Conservation (phyloP, 371 early-diverging fungal species). For the Actinomortierella wolfii region DNA sequence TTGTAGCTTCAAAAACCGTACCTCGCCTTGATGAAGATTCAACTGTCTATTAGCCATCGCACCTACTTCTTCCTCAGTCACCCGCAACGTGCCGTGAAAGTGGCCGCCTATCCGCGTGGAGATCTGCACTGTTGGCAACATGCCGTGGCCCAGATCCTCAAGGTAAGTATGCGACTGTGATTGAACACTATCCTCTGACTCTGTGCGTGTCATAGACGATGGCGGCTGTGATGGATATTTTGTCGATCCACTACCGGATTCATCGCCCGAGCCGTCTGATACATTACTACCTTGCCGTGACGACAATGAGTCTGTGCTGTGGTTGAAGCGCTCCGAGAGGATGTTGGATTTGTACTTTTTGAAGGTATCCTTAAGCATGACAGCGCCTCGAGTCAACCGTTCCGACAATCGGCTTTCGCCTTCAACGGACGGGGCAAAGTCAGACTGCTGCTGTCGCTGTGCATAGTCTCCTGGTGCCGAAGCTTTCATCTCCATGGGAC, state of each 20-base stretch:
- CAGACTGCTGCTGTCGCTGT: too few species aligned
- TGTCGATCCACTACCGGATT: background rate
- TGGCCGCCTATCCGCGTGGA: constrained; percentile 33
- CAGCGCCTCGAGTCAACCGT: too few species aligned
- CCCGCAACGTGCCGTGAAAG: constrained; percentile 34
- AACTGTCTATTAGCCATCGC: background rate
- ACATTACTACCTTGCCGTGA: background rate
- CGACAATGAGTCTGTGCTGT: too few species aligned
- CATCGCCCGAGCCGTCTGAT: constrained; percentile 3
- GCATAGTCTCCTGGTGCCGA: too few species aligned
- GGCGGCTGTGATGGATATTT: background rate
- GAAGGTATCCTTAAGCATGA: too few species aligned
- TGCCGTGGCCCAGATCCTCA: constrained; percentile 21
- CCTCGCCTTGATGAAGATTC: too few species aligned
- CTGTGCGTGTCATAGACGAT: constrained; percentile 1
- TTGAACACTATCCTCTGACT: constrained; percentile 13
- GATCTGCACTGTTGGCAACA: constrained; percentile 34
- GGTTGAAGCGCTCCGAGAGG: too few species aligned
- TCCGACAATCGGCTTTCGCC: too few species aligned
- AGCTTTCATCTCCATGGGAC: too few species aligned
- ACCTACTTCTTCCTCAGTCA: constrained; percentile 16
- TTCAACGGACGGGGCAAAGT: too few species aligned
- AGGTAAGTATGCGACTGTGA: constrained; percentile 16
- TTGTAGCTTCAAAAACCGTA: constrained; percentile 25
- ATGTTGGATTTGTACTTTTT: too few species aligned